These are phyloP conservation scores for Argentina anserina DNA, from an alignment of 306 rosid species.

Conservation along the genomic window DNA sequence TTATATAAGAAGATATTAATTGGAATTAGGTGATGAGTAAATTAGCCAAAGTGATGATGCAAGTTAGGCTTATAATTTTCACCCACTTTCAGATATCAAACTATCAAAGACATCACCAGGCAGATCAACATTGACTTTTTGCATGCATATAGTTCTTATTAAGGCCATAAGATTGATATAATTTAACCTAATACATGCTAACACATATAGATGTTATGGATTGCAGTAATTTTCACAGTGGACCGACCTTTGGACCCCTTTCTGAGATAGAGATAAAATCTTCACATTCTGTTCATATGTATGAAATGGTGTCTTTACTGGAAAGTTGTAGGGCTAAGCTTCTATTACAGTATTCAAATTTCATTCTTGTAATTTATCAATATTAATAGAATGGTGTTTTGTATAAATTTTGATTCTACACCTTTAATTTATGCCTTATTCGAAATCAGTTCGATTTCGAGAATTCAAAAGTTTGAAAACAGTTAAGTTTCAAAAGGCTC, in stretches of 20 bases:
- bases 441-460: too few species aligned
- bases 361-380: too few species aligned
- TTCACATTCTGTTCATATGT: slow-evolving; percentile 12
- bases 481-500: too few species aligned
- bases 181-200: slow-evolving; percentile 5
- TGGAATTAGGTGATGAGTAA: slow-evolving; percentile 25
- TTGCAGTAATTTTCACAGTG: slow-evolving; percentile 33
- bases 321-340: slow-evolving; percentile 10
- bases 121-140: slow-evolving; percentile 35
- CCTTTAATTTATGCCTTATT: too few species aligned
- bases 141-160: neutral
- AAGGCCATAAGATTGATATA: neutral
- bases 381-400: too few species aligned
- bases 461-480: too few species aligned
- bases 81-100: slow-evolving; percentile 24
- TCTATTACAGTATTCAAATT: too few species aligned
- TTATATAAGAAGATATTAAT: slow-evolving; percentile 10
- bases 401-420: too few species aligned
- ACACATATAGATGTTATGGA: neutral
- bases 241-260: slow-evolving; percentile 27
- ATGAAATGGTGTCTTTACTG: slow-evolving; percentile 17
- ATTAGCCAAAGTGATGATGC: slow-evolving; percentile 21
- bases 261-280: neutral
- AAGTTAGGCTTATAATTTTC: slow-evolving; percentile 28
- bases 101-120: slow-evolving; percentile 18